Evolutionary conservation across 2,329 filamentous ascomycete species (phyloP), one percentile per base, ranked within the genome.

Genomic region (Xylariomycetidae sp.): DNA sequence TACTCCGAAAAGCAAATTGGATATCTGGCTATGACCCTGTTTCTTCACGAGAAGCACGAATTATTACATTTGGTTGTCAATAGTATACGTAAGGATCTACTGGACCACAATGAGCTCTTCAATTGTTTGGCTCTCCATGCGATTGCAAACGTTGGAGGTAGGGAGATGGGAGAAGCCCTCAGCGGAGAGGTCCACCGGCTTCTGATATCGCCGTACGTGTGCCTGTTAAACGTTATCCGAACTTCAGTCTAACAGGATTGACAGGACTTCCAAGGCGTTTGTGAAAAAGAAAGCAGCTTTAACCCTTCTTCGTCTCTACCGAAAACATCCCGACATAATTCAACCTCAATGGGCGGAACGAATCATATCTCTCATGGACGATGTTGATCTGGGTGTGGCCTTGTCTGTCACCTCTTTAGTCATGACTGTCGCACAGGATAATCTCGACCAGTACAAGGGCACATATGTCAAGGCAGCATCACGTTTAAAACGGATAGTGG

Each of bases 1-100:
- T 98, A 97, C 66, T 97, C 90, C 15, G 92, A 98, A 62, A 98
- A 98, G 68, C 92, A 98, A 70, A 98, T 98, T 57, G 92, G 92
- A 36, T 98, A 98, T 59, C 75, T 98, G 50, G 92, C 92, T 33
- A 94, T 98, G 62, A 98, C 92, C 2, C 73, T 98, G 35, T 97
- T 98, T 64, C 71, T 98, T 25, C 92, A 98, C 63, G 92, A 98
- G 64, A 81, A 94, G 61, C 92, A 98, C 66, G 92, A 98, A 63
- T 74, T 98, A 44, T 68, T 98, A 44, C 92, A 97, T 61, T 66
- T 98, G 48, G 92, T 98, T 19, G 89, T 98, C 53, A 98, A 98
- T 68, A 97, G 90, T 57, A 97, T 98, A 67, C 78, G 92, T 40
- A 98, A 98, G 61, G 92, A 98, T 54, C 64, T 98, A 34, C 68